phyloP scores from a whole-genome alignment of 306 rosid species.

The Acacia acuminata region DNA sequence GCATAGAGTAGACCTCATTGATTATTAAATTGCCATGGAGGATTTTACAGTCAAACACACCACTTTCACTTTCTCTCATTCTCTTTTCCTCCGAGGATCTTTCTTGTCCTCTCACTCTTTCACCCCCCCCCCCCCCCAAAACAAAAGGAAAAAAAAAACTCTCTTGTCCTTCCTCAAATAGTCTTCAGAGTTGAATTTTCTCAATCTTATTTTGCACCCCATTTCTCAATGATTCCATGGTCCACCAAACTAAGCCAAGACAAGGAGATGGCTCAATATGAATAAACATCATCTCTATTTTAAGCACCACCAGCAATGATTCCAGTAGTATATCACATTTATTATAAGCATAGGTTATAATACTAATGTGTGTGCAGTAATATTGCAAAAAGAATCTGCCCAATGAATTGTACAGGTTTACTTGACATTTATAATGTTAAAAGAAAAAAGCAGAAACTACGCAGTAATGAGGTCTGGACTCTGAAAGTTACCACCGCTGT shows the following conservation, averaged over 20 bases:
- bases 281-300: conserved; percentile 15
- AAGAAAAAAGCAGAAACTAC: conserved; percentile 19
- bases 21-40: not conserved
- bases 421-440: conserved; percentile 20
- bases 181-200: conserved; percentile 1
- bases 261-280: conserved; percentile 1
- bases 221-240: conserved; percentile 20
- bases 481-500: conserved; percentile 86
- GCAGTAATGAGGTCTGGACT: conserved; percentile 15
- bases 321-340: conserved; percentile 15
- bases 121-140: not conserved
- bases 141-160: not conserved
- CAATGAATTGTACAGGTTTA: conserved; percentile 16
- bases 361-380: conserved; percentile 8
- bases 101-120: not conserved
- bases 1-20: not conserved
- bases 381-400: not conserved
- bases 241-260: conserved; percentile 13
- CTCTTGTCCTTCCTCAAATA: not conserved
- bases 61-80: not conserved
- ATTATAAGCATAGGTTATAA: conserved; percentile 22
- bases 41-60: not conserved
- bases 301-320: conserved; percentile 14
- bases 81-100: not conserved
- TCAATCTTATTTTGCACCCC: not conserved